Base-by-base conservation (phyloP, 1,284 basidiomycete species). In the Malassezia japonica region DNA sequence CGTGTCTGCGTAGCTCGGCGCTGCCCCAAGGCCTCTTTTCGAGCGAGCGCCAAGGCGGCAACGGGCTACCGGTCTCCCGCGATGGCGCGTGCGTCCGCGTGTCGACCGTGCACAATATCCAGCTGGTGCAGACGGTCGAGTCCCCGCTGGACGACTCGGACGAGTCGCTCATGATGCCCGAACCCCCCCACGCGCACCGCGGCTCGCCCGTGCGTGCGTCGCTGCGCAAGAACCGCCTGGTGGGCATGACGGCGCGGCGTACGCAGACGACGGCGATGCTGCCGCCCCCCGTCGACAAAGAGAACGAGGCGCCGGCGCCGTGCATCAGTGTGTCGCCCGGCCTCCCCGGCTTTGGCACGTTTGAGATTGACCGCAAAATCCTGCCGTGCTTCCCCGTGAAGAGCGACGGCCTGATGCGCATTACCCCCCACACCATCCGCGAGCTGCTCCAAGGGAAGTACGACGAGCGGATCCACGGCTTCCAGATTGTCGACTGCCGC, bases 341-440 rank as follows among this genome's bases (percentile, higher is more conserved):
- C 16, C 34, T 70, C 38, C 66, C 67, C 23, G 67, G 63, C 12
- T 70, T 70, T 31, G 67, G 67, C 23, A 53, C 65, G 2, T 69
- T 64, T 2, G 67, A 70, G 42, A 60, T 60, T 42, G 79, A 84
- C 57, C 89, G 90, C 39, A 98, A 98, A 77, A 81, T 92, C 54
- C 74, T 99, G 48, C 91, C 92, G 16, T 98, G 92, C 75, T 85
- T 89, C 71, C 82, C 83, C 46, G 90, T 94, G 48, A 83, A 84
- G 48, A 87, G 95, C 62, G 92, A 99, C 65, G 91, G 92, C 1
- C 74, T 99, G 43, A 92, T 96, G 83, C 81, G 92, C 57, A 87
- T 99, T 59, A 83, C 80, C 24, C 75, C 80, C 16, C 74, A 81
- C 55, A 96, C 90, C 28, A 45, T 72, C 37, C 55, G 61, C 13